Conservation (phyloP, 768 basidiomycete genomes). For the Tephrocybe sp. region DNA sequence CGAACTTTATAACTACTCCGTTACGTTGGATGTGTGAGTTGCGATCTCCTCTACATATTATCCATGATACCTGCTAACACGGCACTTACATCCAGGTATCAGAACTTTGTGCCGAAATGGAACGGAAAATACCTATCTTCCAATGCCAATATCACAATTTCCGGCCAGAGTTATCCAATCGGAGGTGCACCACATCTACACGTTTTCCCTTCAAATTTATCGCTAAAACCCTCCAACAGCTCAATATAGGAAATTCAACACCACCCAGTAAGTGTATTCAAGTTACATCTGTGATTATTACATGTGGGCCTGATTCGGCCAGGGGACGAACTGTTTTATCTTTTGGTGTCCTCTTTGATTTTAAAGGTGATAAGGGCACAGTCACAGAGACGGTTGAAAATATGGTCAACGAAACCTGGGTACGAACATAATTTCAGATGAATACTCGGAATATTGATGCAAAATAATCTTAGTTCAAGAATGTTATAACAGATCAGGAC, state of each 20-base stretch:
- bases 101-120: constrained; percentile 62
- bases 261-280: not conserved
- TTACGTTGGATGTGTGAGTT: constrained; percentile 64
- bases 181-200: not conserved
- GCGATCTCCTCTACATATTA: not conserved
- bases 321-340: constrained; percentile 76
- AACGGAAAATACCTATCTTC: constrained; percentile 78
- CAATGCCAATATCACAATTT: constrained; percentile 45
- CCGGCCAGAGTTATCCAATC: not conserved
- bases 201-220: not conserved
- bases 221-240: not conserved
- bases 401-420: constrained; percentile 83
- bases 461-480: constrained; percentile 52
- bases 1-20: constrained; percentile 71
- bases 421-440: constrained; percentile 16
- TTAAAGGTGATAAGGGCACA: constrained; percentile 66
- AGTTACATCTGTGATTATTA: not conserved
- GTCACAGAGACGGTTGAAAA: constrained; percentile 69
- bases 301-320: too few relatives aligned
- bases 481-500: constrained; percentile 77
- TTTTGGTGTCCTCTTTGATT: constrained; percentile 78
- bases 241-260: not conserved
- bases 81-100: constrained; percentile 45
- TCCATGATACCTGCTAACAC: constrained; percentile 1
- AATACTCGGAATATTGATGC: not conserved